Conservation (phyloP, 768 basidiomycete species). For the Wakefieldia striispora region DNA sequence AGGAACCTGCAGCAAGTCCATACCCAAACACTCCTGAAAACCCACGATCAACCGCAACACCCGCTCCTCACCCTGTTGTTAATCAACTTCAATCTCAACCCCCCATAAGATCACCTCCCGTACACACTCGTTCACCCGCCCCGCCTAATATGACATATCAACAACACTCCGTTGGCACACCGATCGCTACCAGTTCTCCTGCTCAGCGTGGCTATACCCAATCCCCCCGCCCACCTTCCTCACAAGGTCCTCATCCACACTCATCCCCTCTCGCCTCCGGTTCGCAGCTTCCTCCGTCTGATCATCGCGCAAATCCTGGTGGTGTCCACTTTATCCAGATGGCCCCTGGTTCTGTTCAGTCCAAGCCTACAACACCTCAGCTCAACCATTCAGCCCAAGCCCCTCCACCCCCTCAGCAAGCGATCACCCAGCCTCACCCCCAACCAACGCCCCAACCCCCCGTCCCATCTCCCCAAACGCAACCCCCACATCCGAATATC, state of each 20-base stretch:
- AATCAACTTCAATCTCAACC: constrained; percentile 33
- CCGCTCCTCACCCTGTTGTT: constrained; percentile 31
- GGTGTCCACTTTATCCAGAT: constrained; percentile 29
- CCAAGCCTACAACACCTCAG: constrained; percentile 33
- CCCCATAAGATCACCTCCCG: constrained; percentile 28
- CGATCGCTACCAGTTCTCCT: constrained; percentile 26
- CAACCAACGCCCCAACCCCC: constrained; percentile 25
- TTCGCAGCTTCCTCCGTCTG: constrained; percentile 27
- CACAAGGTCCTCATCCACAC: constrained; percentile 27
- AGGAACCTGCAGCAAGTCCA: constrained; percentile 28
- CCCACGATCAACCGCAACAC: constrained; percentile 29
- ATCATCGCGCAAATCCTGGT: constrained; percentile 22
- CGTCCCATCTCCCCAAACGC: constrained; percentile 17
- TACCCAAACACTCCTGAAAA: constrained; percentile 29
- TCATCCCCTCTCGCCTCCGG: constrained; percentile 31
- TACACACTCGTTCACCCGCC: constrained; percentile 29
- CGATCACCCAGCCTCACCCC: constrained; percentile 21
- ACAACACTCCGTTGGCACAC: constrained; percentile 14
- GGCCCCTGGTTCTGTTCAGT: constrained; percentile 16
- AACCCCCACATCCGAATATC: constrained; percentile 16
- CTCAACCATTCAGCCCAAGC: constrained; percentile 22
- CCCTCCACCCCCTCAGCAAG: constrained; percentile 20
- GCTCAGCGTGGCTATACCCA: constrained; percentile 35
- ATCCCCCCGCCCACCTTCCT: constrained; percentile 34
- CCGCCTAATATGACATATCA: constrained; percentile 22